Percentiles rank a stretch among this genome's conserved stretches.
Evolutionary conservation across 352 stramenopile species (phyloP).

Genomic region (Pythium utonaiense): DNA sequence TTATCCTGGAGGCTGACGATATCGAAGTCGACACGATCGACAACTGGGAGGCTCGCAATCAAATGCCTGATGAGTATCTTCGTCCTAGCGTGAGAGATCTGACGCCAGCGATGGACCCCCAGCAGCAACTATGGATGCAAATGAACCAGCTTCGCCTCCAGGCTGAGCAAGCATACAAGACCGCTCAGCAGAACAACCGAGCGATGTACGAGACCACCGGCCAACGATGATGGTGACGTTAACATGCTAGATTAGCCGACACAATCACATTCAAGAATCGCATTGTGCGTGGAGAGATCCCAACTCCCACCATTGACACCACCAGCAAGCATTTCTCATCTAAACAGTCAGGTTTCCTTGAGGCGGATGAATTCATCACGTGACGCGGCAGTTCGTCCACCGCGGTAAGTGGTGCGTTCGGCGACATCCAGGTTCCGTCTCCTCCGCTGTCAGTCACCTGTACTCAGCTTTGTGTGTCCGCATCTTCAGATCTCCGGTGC

Average conservation of each 20-base stretch:
- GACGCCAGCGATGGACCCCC: not conserved
- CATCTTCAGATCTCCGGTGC: too few relatives aligned
- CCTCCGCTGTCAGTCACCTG: too few relatives aligned
- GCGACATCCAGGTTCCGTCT: too few relatives aligned
- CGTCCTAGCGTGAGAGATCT: slow-evolving; percentile 4
- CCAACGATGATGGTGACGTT: not conserved
- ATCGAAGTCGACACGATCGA: slow-evolving; percentile 15
- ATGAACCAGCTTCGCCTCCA: slow-evolving; percentile 52
- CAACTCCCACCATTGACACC: too few relatives aligned
- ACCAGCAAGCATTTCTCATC: too few relatives aligned
- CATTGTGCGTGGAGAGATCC: too few relatives aligned
- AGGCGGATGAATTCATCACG: too few relatives aligned
- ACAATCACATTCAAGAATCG: not conserved
- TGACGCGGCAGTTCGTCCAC: not conserved
- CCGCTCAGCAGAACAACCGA: slow-evolving; percentile 36
- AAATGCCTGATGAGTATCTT: slow-evolving; percentile 1
- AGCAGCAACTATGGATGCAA: slow-evolving; percentile 35
- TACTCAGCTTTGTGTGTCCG: too few relatives aligned
- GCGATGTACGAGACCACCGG: slow-evolving; percentile 15
- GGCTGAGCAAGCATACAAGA: slow-evolving; percentile 50
- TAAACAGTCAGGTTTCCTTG: too few relatives aligned
- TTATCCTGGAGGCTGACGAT: not conserved
- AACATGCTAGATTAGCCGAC: not conserved
- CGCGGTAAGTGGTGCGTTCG: too few relatives aligned
- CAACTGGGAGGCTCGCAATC: slow-evolving; percentile 4